Evolutionary conservation across 768 basidiomycete species (phyloP), one percentile per base, ranked within the genome.

Genomic region (Tricholoma saponaceum): DNA sequence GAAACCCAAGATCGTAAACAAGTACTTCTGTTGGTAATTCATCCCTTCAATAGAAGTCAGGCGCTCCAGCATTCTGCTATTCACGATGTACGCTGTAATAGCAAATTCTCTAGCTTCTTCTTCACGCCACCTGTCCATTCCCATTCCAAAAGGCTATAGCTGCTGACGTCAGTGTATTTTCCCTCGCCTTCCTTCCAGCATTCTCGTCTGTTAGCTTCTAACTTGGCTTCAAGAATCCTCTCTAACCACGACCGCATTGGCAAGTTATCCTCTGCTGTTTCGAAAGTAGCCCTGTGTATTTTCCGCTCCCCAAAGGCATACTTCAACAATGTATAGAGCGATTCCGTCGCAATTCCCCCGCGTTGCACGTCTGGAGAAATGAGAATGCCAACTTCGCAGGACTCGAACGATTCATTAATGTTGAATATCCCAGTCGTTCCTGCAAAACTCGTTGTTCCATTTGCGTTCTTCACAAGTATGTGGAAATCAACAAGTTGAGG

Each of bases 171-270:
- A 16, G 62, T 64, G 56, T 72, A 79, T 32, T 66, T 62, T 30
- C 76, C 72, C 49, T 70, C 60, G 0, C 58, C 53, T 51, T 72
- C 70, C 49, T 66, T 69, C 80, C 81, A 81, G n/a, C 62, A 67
- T 16, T 77, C 75, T 56, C 73, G 72, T 57, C 69, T 67, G 43
- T 62, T 60, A 5, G 68, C 74, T 57, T 80, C 79, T 62, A 76
- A 57, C 33, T 68, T 70, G 20, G 74, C 71, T 6, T 72, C 74
- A 12, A 72, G 72, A 18, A 74, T 69, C 14, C 70, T 72, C 57
- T 79, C 77, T 49, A 81, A 60, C 79, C 79, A 83, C 13, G 66
- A 65, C 18, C 74, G 69, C 79, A 83, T 82, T 0, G 70, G 69
- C 23, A 67, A 52, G 58, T 83, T 80, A 50, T 78, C 71, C 32